A percentile compares a stretch with the other conserved stretches of the same genome.
Evolutionary conservation across 148 eudicot species (phyloP).

Genomic region (Oxyria digyna): DNA sequence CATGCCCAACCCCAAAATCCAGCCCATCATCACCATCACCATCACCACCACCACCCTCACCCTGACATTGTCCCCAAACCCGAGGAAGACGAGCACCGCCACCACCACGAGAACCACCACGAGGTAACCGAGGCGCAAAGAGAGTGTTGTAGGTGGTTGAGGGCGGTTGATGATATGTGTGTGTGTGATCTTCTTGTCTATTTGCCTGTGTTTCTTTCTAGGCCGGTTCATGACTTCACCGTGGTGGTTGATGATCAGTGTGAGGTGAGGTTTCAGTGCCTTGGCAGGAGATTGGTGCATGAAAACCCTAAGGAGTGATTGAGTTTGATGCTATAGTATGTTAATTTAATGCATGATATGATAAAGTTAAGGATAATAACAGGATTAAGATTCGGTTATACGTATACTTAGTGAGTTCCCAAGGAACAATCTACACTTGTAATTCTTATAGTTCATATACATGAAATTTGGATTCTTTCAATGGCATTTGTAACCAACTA

Average conservation of each 20-base stretch:
- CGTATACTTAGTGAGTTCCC: neutral
- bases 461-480: neutral
- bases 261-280: neutral
- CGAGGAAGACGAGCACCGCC: neutral
- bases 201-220: conserved; percentile 1
- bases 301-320: neutral
- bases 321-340: neutral
- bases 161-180: neutral
- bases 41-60: neutral
- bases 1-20: too few species aligned
- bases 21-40: neutral
- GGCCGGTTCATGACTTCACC: neutral
- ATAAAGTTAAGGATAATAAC: neutral
- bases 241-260: neutral
- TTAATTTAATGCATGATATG: neutral
- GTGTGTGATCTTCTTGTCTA: neutral
- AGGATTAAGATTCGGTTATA: neutral
- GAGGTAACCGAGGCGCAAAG: neutral
- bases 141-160: conserved; percentile 8
- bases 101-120: conserved; percentile 2
- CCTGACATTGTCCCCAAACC: too few species aligned
- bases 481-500: too few species aligned
- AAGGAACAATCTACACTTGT: too few species aligned
- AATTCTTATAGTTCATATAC: neutral
- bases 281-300: neutral